These are phyloP conservation scores for Aspergillus eucalypticola DNA, from an alignment of 2,329 filamentous ascomycete genomes.

Conservation along the genomic window DNA sequence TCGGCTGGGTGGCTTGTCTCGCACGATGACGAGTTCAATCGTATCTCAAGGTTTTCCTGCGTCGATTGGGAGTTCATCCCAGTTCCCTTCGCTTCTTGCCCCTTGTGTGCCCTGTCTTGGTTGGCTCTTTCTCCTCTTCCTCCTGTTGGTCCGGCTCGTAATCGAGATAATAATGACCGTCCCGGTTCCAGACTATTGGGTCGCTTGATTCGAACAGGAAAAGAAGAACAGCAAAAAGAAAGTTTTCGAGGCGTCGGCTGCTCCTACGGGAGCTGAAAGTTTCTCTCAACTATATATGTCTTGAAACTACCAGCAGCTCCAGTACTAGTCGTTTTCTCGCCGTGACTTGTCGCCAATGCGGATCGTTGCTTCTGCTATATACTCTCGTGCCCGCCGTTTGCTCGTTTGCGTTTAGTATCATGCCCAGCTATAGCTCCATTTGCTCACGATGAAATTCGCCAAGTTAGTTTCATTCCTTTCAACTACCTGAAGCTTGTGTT, in stretches of 20 bases:
- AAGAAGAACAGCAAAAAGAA: too few relatives aligned
- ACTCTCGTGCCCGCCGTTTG: background rate
- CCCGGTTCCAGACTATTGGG: background rate
- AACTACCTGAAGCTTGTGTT: background rate
- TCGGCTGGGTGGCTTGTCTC: background rate
- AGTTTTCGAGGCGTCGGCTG: too few relatives aligned
- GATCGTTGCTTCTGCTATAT: background rate
- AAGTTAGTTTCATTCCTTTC: constrained; percentile 48
- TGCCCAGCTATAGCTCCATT: constrained; percentile 16
- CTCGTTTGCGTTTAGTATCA: constrained; percentile 16
- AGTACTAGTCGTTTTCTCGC: background rate
- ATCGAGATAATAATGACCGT: background rate
- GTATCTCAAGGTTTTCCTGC: background rate
- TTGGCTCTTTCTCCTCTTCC: background rate
- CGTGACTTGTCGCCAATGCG: background rate
- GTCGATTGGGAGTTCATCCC: background rate
- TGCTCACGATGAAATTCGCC: constrained; percentile 60
- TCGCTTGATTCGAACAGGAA: background rate
- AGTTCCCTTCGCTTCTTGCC: background rate
- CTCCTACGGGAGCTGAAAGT: too few relatives aligned
- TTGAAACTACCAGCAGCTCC: background rate
- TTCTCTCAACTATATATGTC: background rate
- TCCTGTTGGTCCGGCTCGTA: background rate
- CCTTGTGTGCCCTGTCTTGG: background rate
- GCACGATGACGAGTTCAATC: background rate